phyloP scores from a whole-genome alignment of 352 stramenopile genomes.

The Pythium pectinolyticum region DNA sequence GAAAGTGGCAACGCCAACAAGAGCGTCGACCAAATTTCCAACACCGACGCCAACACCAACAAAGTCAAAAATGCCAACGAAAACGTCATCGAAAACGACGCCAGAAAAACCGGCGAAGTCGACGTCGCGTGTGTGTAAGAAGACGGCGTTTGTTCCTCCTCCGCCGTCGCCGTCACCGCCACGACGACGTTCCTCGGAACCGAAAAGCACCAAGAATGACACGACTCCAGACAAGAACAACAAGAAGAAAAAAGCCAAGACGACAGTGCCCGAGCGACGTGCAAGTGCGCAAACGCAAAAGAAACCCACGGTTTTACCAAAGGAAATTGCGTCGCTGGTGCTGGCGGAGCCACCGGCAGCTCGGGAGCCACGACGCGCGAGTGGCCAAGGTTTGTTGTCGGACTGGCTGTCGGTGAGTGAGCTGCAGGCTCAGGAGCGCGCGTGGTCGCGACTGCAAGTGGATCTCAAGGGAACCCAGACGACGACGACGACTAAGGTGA shows the following conservation, averaged over 20 bases:
- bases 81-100: not conserved
- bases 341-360: not conserved
- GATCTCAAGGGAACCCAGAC: conserved; percentile 18
- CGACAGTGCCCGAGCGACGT: not conserved
- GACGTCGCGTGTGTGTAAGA: conserved; percentile 5
- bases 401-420: conserved; percentile 29
- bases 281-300: too few relatives aligned
- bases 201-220: not conserved
- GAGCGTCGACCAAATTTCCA: too few relatives aligned
- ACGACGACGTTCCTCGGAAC: conserved; percentile 1
- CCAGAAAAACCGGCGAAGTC: not conserved
- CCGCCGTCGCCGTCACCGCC: conserved; percentile 10
- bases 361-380: conserved; percentile 6
- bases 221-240: not conserved
- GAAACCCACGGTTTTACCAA: not conserved
- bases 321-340: conserved; percentile 1
- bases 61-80: too few relatives aligned
- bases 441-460: conserved; percentile 24
- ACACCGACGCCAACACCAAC: not conserved
- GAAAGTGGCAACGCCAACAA: too few relatives aligned
- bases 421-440: conserved; percentile 29
- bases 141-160: not conserved
- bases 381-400: conserved; percentile 2
- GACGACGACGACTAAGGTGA: not conserved
- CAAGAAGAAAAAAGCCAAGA: conserved; percentile 6